phyloP scores from a whole-genome alignment of 108 stramenopile species.

The Skeletonema grethae region DNA sequence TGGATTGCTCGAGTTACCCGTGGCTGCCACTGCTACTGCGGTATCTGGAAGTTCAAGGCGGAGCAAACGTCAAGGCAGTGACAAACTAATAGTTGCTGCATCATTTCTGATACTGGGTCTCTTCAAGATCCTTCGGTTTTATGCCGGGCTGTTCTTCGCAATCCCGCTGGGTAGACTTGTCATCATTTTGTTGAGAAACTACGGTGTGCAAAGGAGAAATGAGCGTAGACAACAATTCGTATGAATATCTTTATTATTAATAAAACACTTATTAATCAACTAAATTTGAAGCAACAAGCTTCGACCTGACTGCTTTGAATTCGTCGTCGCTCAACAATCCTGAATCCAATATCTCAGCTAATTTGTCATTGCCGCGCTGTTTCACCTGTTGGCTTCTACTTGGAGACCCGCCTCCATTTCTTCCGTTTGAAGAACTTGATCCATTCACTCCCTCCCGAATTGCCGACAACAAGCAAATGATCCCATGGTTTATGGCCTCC shows the following conservation, averaged over 20 bases:
- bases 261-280: neutral
- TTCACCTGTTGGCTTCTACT: neutral
- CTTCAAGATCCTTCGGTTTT: constrained; percentile 61
- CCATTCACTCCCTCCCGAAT: constrained; percentile 25
- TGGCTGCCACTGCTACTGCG: constrained; percentile 8
- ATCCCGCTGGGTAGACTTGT: constrained; percentile 56
- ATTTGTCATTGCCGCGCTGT: constrained; percentile 1
- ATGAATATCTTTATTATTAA: neutral
- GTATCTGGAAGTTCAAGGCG: constrained; percentile 8
- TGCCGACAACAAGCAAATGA: constrained; percentile 22
- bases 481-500: constrained; percentile 28
- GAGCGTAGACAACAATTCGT: constrained; percentile 4
- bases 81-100: constrained; percentile 19
- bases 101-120: constrained; percentile 22
- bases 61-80: constrained; percentile 2
- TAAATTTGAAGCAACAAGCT: neutral
- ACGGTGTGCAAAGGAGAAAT: constrained; percentile 28
- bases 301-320: constrained; percentile 7
- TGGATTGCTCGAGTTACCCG: constrained; percentile 52
- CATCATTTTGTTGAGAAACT: constrained; percentile 40
- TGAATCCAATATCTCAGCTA: neutral
- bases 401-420: neutral
- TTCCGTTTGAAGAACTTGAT: neutral
- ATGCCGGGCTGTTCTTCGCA: constrained; percentile 66
- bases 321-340: constrained; percentile 1